These are phyloP conservation scores for Fusarium temperatum DNA, from an alignment of 2,329 filamentous ascomycete genomes.

Conservation along the genomic window DNA sequence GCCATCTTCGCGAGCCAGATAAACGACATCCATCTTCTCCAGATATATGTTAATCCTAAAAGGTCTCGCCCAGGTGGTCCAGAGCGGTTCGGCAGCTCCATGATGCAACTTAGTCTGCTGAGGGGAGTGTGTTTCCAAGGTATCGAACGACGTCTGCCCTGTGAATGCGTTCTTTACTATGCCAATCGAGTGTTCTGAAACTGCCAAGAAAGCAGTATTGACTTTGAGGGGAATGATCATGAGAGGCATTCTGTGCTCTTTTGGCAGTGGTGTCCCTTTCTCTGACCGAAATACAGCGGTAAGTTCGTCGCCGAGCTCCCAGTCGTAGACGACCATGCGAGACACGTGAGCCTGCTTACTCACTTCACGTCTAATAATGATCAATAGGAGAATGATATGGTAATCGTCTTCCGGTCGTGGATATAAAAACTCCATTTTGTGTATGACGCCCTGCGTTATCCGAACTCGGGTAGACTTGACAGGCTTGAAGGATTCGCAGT, in stretches of 20 bases:
- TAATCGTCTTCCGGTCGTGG: slow-evolving; percentile 72
- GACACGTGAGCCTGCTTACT: slow-evolving; percentile 44
- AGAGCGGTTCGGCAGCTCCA: slow-evolving; percentile 65
- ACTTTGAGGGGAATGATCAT: slow-evolving; percentile 78
- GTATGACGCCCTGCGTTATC: slow-evolving; percentile 74
- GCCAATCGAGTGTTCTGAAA: slow-evolving; percentile 68
- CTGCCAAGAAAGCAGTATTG: slow-evolving; percentile 74
- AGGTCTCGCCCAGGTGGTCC: slow-evolving; percentile 87
- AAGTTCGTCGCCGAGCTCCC: slow-evolving; percentile 63
- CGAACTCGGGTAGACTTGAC: slow-evolving; percentile 60
- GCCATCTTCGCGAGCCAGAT: slow-evolving; percentile 89
- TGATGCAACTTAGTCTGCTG: slow-evolving; percentile 57
- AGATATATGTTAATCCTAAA: slow-evolving; percentile 71
- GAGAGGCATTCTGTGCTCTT: slow-evolving; percentile 67
- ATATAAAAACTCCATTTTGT: slow-evolving; percentile 87
- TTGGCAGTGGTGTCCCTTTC: slow-evolving; percentile 59
- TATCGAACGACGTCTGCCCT: slow-evolving; percentile 58
- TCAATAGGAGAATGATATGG: slow-evolving; percentile 80
- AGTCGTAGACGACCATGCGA: slow-evolving; percentile 67
- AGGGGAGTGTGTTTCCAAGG: slow-evolving; percentile 53
- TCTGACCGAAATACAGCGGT: slow-evolving; percentile 55
- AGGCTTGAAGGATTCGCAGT: slow-evolving; percentile 61
- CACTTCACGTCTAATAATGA: slow-evolving; percentile 58
- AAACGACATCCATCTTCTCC: slow-evolving; percentile 78
- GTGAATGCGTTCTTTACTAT: slow-evolving; percentile 65